Percentiles rank a stretch among this genome's conserved stretches.
These are phyloP conservation scores for Saccharum officinarum DNA, from an alignment of 176 grass and related monocot genomes.

Conservation along the genomic window DNA sequence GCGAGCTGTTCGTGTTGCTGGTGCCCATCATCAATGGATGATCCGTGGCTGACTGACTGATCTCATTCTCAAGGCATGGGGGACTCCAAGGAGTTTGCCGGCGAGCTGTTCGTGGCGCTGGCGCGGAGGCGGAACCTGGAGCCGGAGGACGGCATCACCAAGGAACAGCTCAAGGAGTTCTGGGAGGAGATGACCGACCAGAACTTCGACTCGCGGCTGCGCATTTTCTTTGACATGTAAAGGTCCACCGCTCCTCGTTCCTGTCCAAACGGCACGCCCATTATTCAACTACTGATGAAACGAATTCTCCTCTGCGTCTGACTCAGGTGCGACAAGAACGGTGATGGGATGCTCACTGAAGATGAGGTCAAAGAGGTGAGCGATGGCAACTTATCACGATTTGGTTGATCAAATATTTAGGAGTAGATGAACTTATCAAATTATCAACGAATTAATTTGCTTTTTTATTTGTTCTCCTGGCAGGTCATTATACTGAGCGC, in stretches of 20 bases:
- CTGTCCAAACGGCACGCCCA: too few species aligned
- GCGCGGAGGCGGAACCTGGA: constrained; percentile 68
- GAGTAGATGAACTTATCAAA: background rate
- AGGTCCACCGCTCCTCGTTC: background rate
- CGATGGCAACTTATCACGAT: background rate
- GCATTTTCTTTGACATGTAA: constrained; percentile 99
- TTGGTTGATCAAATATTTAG: background rate
- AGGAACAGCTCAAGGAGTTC: constrained; percentile 86
- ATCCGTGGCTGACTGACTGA: background rate
- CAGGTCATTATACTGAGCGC: constrained; percentile 96
- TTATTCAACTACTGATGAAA: background rate
- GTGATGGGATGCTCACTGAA: constrained; percentile 92
- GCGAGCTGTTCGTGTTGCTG: background rate
- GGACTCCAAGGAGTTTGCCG: constrained; percentile 94
- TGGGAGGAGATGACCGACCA: constrained; percentile 98
- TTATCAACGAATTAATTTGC: background rate
- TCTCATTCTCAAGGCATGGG: constrained; percentile 66
- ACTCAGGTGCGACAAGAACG: constrained; percentile 94
- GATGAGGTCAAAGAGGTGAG: constrained; percentile 96
- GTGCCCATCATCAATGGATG: background rate
- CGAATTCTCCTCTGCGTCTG: background rate
- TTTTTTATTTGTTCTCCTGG: background rate
- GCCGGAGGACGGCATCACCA: constrained; percentile 59
- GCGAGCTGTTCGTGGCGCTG: constrained; percentile 82
- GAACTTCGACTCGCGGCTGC: constrained; percentile 91